These are phyloP conservation scores for Lumnitzera racemosa DNA, from an alignment of 345 rosid genomes.

Conservation along the genomic window DNA sequence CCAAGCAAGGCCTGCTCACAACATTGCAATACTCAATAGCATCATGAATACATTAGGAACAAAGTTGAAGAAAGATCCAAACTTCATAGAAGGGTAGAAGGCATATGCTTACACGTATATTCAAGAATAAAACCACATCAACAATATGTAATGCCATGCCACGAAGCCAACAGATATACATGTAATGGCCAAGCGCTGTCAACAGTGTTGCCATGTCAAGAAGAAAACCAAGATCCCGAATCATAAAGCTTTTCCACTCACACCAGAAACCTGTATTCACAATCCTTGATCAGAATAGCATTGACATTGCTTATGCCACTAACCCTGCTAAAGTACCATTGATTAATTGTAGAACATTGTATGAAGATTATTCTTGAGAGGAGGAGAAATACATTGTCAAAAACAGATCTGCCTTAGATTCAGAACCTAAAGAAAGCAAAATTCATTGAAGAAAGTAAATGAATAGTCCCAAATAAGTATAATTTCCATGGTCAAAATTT, in stretches of 20 bases:
- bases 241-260: slow-evolving; percentile 93
- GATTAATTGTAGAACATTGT: too few relatives aligned
- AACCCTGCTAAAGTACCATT: too few relatives aligned
- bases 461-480: too few relatives aligned
- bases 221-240: slow-evolving; percentile 83
- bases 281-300: slow-evolving; percentile 11
- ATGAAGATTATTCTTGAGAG: too few relatives aligned
- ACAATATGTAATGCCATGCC: slow-evolving; percentile 94
- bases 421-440: too few relatives aligned
- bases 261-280: slow-evolving; percentile 61
- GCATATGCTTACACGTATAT: slow-evolving; percentile 68
- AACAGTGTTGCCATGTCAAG: slow-evolving; percentile 88
- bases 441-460: too few relatives aligned
- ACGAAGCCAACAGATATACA: slow-evolving; percentile 92
- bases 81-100: slow-evolving; percentile 4
- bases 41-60: not conserved
- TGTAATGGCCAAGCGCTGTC: slow-evolving; percentile 91
- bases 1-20: slow-evolving; percentile 78
- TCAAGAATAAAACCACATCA: slow-evolving; percentile 83
- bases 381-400: too few relatives aligned
- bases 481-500: too few relatives aligned
- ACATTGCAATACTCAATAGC: slow-evolving; percentile 10
- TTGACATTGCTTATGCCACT: not conserved
- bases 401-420: too few relatives aligned
- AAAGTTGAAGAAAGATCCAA: not conserved